Base-by-base conservation (phyloP, 2,329 filamentous ascomycete genomes). In the Thielaviopsis ethacetica region DNA sequence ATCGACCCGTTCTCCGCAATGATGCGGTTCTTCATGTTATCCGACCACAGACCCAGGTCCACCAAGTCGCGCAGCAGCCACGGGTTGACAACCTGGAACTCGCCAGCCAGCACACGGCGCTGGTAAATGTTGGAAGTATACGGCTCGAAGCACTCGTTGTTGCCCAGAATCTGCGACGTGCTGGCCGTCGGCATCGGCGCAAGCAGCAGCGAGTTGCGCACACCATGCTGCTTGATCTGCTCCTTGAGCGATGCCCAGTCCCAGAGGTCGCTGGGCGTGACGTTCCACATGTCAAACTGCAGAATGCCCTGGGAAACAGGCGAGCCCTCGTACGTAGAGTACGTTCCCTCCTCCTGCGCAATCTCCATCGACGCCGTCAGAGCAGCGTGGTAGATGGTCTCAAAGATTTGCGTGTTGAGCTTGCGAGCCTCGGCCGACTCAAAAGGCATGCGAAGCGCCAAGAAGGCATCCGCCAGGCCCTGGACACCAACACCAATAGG, bases 91-190 rank as follows among this genome's bases (percentile, higher is more conserved):
- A 98, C 89, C 76, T 98, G 93, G 83, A 98, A 98, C 73, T 98
- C 93, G 67, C 93, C 93, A 65, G 93, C 93, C 66, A 98, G 79
- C 59, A 98, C 93, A 79, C 93, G 91, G 64, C 93, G 91, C 66
- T 91, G 95, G 79, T 98, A 98, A 72, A 98, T 98, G 80, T 98
- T 98, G 66, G 91, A 97, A 4, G 93, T 98, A 77, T 98, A 98
- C 49, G 93, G 93, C 79, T 98, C 93, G 71, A 98, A 98, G 79
- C 93, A 98, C 76, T 98, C 93, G 71, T 98, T 98, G 81, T 96
- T 95, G 67, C 93, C 93, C 66, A 98, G 79, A 70, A 98, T 98
- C 76, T 98, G 93, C 62, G 89, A 95, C 44, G 93, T 98, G 63
- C 86, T 93, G 60, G 93, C 93, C 68, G 93, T 98, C 26, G 93